Percentiles rank a stretch among this genome's conserved stretches.
phyloP scores from a whole-genome alignment of 2,329 filamentous ascomycete species.

The Penicillium sp. region DNA sequence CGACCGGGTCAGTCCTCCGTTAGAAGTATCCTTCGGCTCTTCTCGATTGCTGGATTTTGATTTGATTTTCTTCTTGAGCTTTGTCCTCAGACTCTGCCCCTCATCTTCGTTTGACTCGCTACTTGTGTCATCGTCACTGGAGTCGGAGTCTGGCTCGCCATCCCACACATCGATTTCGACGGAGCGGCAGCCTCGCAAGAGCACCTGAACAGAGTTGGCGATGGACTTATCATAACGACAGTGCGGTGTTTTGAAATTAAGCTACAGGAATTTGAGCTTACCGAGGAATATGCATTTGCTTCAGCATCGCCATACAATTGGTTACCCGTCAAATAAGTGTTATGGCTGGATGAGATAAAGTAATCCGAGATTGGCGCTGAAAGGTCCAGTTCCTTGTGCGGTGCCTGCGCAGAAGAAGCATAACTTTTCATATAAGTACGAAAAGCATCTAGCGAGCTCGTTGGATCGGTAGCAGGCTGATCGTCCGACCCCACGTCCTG shows the following conservation, averaged over 20 bases:
- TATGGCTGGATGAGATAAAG: slow-evolving; percentile 91
- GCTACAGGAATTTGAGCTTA: slow-evolving; percentile 42
- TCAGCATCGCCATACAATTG: slow-evolving; percentile 74
- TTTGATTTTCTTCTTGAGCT: slow-evolving; percentile 15
- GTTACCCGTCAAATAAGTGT: slow-evolving; percentile 84
- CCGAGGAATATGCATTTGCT: slow-evolving; percentile 69
- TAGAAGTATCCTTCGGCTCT: slow-evolving; percentile 3
- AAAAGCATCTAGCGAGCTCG: slow-evolving; percentile 41
- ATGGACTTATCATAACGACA: too few relatives aligned
- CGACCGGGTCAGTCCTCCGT: slow-evolving; percentile 9
- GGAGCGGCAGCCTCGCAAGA: slow-evolving; percentile 73
- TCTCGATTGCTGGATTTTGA: slow-evolving; percentile 7
- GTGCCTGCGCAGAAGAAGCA: slow-evolving; percentile 40
- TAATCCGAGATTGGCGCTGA: slow-evolving; percentile 74
- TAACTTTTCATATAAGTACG: slow-evolving; percentile 46
- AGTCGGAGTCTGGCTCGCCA: slow-evolving; percentile 49
- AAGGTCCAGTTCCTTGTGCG: slow-evolving; percentile 50
- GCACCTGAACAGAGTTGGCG: slow-evolving; percentile 48
- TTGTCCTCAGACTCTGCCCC: slow-evolving; percentile 15
- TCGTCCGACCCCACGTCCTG: slow-evolving; percentile 8
- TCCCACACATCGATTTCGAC: slow-evolving; percentile 97
- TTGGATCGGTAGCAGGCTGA: slow-evolving; percentile 10
- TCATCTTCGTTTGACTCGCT: slow-evolving; percentile 9
- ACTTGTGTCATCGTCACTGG: slow-evolving; percentile 23
- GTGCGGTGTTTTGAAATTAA: too few relatives aligned